Percentiles rank a stretch among this genome's conserved stretches.
These are phyloP conservation scores for Pleurotus sapidus DNA, from an alignment of 768 basidiomycete genomes.

Conservation along the genomic window DNA sequence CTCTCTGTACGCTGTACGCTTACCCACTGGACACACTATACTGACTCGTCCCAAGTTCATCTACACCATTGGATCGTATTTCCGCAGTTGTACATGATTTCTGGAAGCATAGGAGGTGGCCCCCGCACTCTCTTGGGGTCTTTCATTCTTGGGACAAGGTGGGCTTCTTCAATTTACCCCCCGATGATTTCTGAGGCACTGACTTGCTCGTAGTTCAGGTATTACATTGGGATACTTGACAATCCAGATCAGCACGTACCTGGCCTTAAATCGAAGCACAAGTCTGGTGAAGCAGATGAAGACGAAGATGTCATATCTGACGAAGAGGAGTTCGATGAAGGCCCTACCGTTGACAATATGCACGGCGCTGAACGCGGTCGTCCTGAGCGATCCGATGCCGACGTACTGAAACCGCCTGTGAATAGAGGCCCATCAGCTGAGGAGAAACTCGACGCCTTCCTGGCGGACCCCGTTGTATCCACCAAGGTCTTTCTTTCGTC, in stretches of 20 bases:
- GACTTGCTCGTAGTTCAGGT: constrained; percentile 45
- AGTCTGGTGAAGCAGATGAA: constrained; percentile 24
- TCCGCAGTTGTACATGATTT: constrained; percentile 61
- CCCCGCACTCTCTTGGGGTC: constrained; percentile 12
- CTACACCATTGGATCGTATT: constrained; percentile 50
- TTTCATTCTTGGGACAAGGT: constrained; percentile 48
- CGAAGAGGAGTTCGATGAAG: constrained; percentile 27
- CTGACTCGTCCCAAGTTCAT: constrained; percentile 27
- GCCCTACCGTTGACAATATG: constrained; percentile 24
- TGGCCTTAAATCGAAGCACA: constrained; percentile 31
- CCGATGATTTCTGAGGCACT: neutral
- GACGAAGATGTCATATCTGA: constrained; percentile 29
- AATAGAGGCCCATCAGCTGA: constrained; percentile 17
- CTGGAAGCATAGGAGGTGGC: constrained; percentile 36
- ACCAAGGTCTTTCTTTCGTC: constrained; percentile 71
- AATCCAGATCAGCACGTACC: constrained; percentile 32
- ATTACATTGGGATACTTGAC: constrained; percentile 57
- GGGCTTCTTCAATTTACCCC: neutral
- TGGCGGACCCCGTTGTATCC: constrained; percentile 56
- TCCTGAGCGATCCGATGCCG: constrained; percentile 6
- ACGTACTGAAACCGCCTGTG: constrained; percentile 18
- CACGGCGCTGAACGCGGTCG: constrained; percentile 10
- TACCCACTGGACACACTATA: too few species aligned
- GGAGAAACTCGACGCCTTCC: constrained; percentile 47
- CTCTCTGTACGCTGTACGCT: constrained; percentile 43